phyloP scores from a whole-genome alignment of 2,329 filamentous ascomycete genomes.

The Aspergillus pseudoterreus region DNA sequence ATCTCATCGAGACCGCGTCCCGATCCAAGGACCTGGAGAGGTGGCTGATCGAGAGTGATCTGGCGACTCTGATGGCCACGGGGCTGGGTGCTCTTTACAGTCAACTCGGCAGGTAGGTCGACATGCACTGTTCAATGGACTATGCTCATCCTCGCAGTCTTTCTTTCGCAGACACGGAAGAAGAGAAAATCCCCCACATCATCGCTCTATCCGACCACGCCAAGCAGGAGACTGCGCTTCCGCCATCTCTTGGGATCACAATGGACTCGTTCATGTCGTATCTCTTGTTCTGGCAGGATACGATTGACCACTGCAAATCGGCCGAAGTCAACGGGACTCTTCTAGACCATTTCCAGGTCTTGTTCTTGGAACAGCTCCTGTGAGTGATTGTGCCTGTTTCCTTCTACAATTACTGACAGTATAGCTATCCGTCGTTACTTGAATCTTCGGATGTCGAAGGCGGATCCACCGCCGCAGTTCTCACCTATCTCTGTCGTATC shows the following conservation, averaged over 20 bases:
- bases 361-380: slow-evolving; percentile 92
- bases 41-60: slow-evolving; percentile 95
- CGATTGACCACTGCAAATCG: slow-evolving; percentile 90
- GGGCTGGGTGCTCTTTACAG: slow-evolving; percentile 78
- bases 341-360: slow-evolving; percentile 92
- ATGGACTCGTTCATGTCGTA: slow-evolving; percentile 93
- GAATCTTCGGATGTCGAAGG: slow-evolving; percentile 97
- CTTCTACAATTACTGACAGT: neutral
- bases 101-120: slow-evolving; percentile 57
- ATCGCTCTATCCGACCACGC: slow-evolving; percentile 86
- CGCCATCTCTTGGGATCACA: slow-evolving; percentile 77
- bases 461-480: slow-evolving; percentile 90
- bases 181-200: slow-evolving; percentile 70
- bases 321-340: slow-evolving; percentile 88
- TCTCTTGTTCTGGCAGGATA: slow-evolving; percentile 96
- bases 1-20: slow-evolving; percentile 91
- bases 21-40: slow-evolving; percentile 78
- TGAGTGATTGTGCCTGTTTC: slow-evolving; percentile 45
- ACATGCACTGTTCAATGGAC: slow-evolving; percentile 51
- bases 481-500: slow-evolving; percentile 88
- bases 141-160: slow-evolving; percentile 60
- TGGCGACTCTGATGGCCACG: slow-evolving; percentile 95
- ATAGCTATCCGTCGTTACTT: slow-evolving; percentile 85
- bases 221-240: slow-evolving; percentile 69
- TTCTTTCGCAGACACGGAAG: slow-evolving; percentile 68